phyloP scores from a whole-genome alignment of 2,329 filamentous ascomycete genomes.

The Sporothrix luriei region DNA sequence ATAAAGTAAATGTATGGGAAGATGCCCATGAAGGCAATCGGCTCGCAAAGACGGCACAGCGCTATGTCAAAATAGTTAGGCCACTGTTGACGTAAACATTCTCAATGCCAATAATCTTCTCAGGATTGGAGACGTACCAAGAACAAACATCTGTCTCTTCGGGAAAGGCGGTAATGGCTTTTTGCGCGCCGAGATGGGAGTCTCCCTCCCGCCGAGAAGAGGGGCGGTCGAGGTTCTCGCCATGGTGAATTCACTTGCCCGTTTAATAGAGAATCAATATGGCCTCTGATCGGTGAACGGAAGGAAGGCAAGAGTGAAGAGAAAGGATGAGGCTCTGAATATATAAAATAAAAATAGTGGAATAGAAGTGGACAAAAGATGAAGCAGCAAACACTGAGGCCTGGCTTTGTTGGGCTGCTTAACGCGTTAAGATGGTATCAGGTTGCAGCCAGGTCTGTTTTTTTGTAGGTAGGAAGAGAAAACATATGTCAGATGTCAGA shows the following conservation, averaged over 20 bases:
- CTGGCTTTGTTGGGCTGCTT: neutral
- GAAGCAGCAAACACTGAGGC: neutral
- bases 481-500: slow-evolving; percentile 4
- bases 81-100: neutral
- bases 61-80: slow-evolving; percentile 54
- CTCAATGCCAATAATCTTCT: neutral
- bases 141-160: slow-evolving; percentile 44
- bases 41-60: slow-evolving; percentile 93
- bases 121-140: slow-evolving; percentile 39
- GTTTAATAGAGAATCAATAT: no score
- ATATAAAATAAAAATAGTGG: no score
- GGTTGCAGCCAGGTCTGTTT: neutral
- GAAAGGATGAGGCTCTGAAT: no score
- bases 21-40: slow-evolving; percentile 99
- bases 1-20: slow-evolving; percentile 99
- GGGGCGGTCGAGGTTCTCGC: slow-evolving; percentile 24
- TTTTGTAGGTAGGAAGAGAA: neutral
- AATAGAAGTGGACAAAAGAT: neutral
- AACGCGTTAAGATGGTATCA: neutral
- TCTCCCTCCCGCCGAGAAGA: slow-evolving; percentile 17
- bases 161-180: slow-evolving; percentile 44
- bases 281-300: neutral
- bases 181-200: slow-evolving; percentile 10
- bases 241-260: slow-evolving; percentile 19
- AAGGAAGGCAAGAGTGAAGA: neutral